These are phyloP conservation scores for Triangularia verruculosa DNA, from an alignment of 2,329 filamentous ascomycete genomes.

Conservation along the genomic window DNA sequence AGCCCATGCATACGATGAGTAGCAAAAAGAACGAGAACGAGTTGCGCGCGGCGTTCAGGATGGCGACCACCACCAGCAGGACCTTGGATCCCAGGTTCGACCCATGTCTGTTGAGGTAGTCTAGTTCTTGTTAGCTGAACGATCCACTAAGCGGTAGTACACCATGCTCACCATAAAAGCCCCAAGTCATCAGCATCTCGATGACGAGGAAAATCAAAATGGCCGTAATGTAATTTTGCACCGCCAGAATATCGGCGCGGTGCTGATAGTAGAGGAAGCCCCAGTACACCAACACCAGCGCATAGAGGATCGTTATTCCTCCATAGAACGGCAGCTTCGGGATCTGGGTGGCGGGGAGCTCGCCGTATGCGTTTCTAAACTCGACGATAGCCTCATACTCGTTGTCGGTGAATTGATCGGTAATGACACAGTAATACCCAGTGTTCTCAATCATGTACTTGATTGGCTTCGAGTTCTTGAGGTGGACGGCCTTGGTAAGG, in stretches of 20 bases:
- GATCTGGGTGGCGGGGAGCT: constrained; percentile 92
- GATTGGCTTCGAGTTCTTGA: constrained; percentile 70
- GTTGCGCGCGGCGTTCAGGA: constrained; percentile 90
- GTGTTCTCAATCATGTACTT: constrained; percentile 86
- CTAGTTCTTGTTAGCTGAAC: constrained; percentile 40
- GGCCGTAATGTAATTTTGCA: constrained; percentile 98
- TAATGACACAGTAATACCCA: constrained; percentile 93
- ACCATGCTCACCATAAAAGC: constrained; percentile 71
- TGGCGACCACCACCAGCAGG: constrained; percentile 84
- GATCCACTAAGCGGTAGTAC: neutral
- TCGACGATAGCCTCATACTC: constrained; percentile 80
- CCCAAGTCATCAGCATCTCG: constrained; percentile 98
- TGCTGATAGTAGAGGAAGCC: constrained; percentile 94
- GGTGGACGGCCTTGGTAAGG: constrained; percentile 74
- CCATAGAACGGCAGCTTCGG: constrained; percentile 97
- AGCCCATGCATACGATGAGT: constrained; percentile 98
- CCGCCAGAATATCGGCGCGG: constrained; percentile 86
- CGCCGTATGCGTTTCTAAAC: constrained; percentile 94
- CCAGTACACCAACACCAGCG: constrained; percentile 80
- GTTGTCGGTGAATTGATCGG: constrained; percentile 63
- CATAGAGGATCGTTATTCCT: constrained; percentile 89
- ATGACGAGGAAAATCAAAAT: constrained; percentile 91
- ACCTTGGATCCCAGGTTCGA: constrained; percentile 79
- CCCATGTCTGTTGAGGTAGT: constrained; percentile 89
- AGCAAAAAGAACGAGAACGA: constrained; percentile 98